These are phyloP conservation scores for Ophiosphaerella herpotricha DNA, from an alignment of 2,329 filamentous ascomycete species.

Conservation along the genomic window DNA sequence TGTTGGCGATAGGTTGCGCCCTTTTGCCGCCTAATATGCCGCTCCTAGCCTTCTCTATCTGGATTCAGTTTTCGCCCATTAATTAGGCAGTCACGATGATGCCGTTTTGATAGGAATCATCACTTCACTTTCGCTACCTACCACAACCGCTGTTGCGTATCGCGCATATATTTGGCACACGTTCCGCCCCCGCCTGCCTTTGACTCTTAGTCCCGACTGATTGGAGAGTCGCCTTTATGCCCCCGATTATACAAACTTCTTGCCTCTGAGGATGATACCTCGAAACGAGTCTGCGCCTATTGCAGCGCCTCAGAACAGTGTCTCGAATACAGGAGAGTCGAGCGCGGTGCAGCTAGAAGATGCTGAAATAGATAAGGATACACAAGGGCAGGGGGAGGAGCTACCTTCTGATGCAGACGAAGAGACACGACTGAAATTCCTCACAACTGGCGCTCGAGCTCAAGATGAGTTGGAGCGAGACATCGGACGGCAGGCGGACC, in stretches of 20 bases:
- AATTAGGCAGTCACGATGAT: not conserved
- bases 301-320: constrained; percentile 13
- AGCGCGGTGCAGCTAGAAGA: constrained; percentile 9
- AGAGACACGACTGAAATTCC: constrained; percentile 45
- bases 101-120: not conserved
- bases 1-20: not conserved
- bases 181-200: not conserved
- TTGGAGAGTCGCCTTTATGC: not conserved
- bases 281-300: constrained; percentile 9
- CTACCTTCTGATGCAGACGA: constrained; percentile 45
- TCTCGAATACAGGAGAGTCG: constrained; percentile 9
- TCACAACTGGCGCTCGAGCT: constrained; percentile 61
- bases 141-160: constrained; percentile 18
- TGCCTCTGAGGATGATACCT: constrained; percentile 10
- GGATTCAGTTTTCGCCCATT: not conserved
- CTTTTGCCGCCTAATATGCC: constrained; percentile 3
- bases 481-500: constrained; percentile 70
- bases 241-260: not conserved
- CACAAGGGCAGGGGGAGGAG: constrained; percentile 19
- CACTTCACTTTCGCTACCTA: constrained; percentile 1
- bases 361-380: constrained; percentile 10
- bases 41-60: not conserved
- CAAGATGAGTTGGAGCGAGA: constrained; percentile 91
- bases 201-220: not conserved
- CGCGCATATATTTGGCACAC: constrained; percentile 7